phyloP scores from a whole-genome alignment of 768 basidiomycete species.

The Russula earlei region DNA sequence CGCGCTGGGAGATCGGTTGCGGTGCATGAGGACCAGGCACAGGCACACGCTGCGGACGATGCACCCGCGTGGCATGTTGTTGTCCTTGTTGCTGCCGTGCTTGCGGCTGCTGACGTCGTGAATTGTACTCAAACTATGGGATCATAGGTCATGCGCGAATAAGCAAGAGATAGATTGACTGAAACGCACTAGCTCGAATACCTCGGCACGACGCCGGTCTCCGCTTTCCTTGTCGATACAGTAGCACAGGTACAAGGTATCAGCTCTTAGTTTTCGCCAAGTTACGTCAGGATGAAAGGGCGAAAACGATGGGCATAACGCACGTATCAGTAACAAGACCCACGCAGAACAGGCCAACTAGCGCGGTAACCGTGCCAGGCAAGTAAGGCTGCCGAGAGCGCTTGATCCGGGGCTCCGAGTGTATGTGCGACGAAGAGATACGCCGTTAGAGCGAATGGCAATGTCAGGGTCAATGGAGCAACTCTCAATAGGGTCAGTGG shows the following conservation, averaged over 20 bases:
- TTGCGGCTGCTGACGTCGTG: slow-evolving; percentile 3
- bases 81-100: slow-evolving; percentile 1
- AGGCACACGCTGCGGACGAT: slow-evolving; percentile 6
- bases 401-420: slow-evolving; percentile 56
- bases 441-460: slow-evolving; percentile 72
- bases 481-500: slow-evolving; percentile 67
- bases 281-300: not conserved
- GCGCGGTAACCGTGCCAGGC: slow-evolving; percentile 71
- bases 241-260: slow-evolving; percentile 58
- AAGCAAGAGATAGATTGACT: not conserved
- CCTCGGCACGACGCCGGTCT: slow-evolving; percentile 41
- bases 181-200: slow-evolving; percentile 43
- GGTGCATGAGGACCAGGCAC: slow-evolving; percentile 8
- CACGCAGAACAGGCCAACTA: slow-evolving; percentile 77
- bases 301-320: slow-evolving; percentile 21
- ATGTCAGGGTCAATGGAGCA: slow-evolving; percentile 67
- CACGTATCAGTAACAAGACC: slow-evolving; percentile 72
- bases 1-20: slow-evolving; percentile 19
- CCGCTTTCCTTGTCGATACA: slow-evolving; percentile 53
- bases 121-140: slow-evolving; percentile 17
- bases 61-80: not conserved
- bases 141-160: not conserved
- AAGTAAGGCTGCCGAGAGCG: slow-evolving; percentile 64
- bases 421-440: slow-evolving; percentile 89
- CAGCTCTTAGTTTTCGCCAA: slow-evolving; percentile 35